Evolutionary conservation across 1,284 basidiomycete genomes (phyloP).

Genomic region (Amylostereum areolatum): DNA sequence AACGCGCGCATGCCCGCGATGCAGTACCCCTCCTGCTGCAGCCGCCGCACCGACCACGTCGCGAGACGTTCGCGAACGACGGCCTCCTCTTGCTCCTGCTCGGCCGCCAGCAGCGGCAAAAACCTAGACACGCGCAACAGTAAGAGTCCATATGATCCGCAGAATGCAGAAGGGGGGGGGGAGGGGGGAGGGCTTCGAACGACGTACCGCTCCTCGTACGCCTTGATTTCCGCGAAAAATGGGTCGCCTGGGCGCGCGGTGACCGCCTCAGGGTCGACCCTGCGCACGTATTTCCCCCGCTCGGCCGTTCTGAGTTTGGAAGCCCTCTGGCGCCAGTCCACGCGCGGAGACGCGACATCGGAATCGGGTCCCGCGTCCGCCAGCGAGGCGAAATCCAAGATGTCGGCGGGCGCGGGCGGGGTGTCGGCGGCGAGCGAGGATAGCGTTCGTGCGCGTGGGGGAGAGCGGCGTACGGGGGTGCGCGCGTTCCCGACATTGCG

Average conservation of each 20-base stretch:
- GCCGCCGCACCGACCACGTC: conserved; percentile 54
- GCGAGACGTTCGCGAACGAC: conserved; percentile 55
- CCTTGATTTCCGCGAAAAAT: conserved; percentile 37
- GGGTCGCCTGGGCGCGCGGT: conserved; percentile 28
- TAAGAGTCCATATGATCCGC: neutral
- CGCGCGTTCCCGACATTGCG: neutral
- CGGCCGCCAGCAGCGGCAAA: conserved; percentile 51
- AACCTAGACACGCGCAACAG: conserved; percentile 40
- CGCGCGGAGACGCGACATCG: neutral
- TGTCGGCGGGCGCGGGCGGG: neutral
- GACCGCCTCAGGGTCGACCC: conserved; percentile 28
- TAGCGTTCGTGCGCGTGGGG: neutral
- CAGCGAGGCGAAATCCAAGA: neutral
- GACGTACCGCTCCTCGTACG: conserved; percentile 39
- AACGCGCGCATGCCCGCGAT: conserved; percentile 57
- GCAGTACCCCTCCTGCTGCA: conserved; percentile 66
- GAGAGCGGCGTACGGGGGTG: neutral
- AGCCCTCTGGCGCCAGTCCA: neutral
- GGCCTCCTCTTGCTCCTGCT: conserved; percentile 59
- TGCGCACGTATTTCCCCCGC: conserved; percentile 21
- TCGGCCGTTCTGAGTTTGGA: conserved; percentile 4
- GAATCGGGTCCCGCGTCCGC: neutral
- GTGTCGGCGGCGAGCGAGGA: neutral
- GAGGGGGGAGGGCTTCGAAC: neutral
- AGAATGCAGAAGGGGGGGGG: neutral